Percentiles rank a stretch among this genome's conserved stretches.
phyloP scores from a whole-genome alignment of 306 rosid genomes.

The Calophaca sinica region DNA sequence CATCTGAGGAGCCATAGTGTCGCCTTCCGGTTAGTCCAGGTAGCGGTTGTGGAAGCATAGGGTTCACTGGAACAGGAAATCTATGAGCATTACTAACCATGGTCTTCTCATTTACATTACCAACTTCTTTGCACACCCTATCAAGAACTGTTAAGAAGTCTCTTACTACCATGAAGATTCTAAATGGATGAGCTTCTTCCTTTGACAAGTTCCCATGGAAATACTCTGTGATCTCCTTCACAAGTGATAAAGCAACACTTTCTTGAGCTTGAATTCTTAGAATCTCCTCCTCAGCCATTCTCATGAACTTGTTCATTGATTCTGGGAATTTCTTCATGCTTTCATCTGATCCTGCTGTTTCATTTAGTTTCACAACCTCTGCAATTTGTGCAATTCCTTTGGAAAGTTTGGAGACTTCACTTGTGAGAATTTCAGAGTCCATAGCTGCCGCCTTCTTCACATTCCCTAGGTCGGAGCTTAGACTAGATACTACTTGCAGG shows the following conservation, averaged over 20 bases:
- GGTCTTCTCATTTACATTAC: constrained; percentile 81
- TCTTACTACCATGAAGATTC: constrained; percentile 94
- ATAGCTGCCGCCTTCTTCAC: constrained; percentile 95
- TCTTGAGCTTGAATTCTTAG: constrained; percentile 83
- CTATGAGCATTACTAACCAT: constrained; percentile 77
- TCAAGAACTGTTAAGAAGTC: constrained; percentile 81
- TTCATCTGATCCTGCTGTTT: constrained; percentile 51
- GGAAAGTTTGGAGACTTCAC: constrained; percentile 84
- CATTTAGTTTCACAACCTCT: constrained; percentile 59
- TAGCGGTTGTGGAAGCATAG: constrained; percentile 77
- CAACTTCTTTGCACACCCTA: constrained; percentile 93
- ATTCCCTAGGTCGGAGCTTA: constrained; percentile 78
- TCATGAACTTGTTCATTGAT: constrained; percentile 81
- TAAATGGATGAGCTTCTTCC: constrained; percentile 98
- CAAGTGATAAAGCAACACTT: constrained; percentile 83
- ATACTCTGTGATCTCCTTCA: constrained; percentile 95
- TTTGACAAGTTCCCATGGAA: constrained; percentile 91
- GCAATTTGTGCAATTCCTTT: constrained; percentile 66
- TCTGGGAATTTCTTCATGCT: constrained; percentile 60
- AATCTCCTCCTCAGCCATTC: constrained; percentile 82
- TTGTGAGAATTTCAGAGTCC: constrained; percentile 83
- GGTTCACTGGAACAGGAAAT: constrained; percentile 94
- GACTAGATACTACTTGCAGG: constrained; percentile 80
- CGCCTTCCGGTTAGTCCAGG: constrained; percentile 58
- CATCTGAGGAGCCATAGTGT: constrained; percentile 65